phyloP scores from a whole-genome alignment of 768 basidiomycete species.

The Amanita rubescens region DNA sequence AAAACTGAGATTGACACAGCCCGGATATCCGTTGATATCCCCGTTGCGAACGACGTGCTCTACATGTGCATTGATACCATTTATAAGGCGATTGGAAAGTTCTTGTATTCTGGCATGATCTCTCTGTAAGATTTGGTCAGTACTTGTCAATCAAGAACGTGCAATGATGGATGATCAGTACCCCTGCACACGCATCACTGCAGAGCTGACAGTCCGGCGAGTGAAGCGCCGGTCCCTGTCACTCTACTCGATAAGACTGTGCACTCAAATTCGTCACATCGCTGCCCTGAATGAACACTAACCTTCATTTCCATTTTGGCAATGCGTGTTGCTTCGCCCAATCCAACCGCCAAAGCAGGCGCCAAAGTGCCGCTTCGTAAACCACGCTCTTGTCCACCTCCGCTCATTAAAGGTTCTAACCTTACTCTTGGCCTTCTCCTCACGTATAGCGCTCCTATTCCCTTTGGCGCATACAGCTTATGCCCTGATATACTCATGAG shows the following conservation, averaged over 20 bases:
- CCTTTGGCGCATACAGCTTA: conserved; percentile 98
- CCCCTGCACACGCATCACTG: conserved; percentile 85
- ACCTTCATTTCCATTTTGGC: conserved; percentile 91
- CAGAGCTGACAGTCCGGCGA: conserved; percentile 37
- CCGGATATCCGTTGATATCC: conserved; percentile 85
- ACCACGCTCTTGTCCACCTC: conserved; percentile 96
- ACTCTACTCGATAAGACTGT: conserved; percentile 35
- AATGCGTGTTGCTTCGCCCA: conserved; percentile 92
- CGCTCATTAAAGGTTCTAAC: conserved; percentile 89
- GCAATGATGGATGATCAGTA: conserved; percentile 49
- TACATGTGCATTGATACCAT: conserved; percentile 74
- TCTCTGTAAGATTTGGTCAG: conserved; percentile 41
- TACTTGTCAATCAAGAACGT: conserved; percentile 4
- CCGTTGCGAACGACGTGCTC: conserved; percentile 94
- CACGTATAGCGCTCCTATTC: conserved; percentile 91
- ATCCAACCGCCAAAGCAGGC: conserved; percentile 79
- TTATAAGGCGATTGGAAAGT: conserved; percentile 75
- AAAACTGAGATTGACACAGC: conserved; percentile 94
- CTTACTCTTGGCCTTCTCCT: conserved; percentile 87
- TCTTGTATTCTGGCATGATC: conserved; percentile 70
- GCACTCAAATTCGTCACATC: conserved; percentile 38
- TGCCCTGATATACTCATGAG: conserved; percentile 95
- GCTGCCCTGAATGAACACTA: conserved; percentile 32
- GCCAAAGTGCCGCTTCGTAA: conserved; percentile 92
- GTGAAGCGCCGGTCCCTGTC: conserved; percentile 20